Conservation (phyloP, 495 filamentous ascomycete species). For the Cryomyces minteri region DNA sequence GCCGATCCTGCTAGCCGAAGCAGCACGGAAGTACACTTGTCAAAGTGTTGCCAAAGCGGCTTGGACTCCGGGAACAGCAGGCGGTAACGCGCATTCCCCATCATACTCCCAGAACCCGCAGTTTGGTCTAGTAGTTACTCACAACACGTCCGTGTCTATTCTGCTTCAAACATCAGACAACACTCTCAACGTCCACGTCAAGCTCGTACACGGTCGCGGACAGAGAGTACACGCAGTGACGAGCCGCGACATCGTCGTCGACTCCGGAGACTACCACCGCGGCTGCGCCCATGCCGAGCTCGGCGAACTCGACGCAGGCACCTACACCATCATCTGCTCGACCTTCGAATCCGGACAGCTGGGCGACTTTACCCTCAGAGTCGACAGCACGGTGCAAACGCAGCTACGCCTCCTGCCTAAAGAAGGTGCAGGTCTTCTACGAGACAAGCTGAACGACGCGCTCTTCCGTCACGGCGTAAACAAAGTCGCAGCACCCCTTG, state of each 20-base stretch:
- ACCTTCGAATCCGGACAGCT: conserved; percentile 69
- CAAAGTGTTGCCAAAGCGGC: conserved; percentile 31
- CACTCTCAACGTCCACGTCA: conserved; percentile 60
- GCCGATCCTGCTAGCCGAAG: conserved; percentile 37
- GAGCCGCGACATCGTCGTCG: conserved; percentile 57
- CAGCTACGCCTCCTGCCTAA: conserved; percentile 33
- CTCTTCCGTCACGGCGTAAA: conserved; percentile 8
- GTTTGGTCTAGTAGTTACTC: conserved; percentile 43
- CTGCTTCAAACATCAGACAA: conserved; percentile 43
- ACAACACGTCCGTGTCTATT: conserved; percentile 40
- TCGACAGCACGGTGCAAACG: conserved; percentile 40
- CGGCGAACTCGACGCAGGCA: conserved; percentile 37
- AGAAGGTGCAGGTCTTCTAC: conserved; percentile 50
- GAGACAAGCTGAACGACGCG: conserved; percentile 8
- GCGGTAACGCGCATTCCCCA: conserved; percentile 61
- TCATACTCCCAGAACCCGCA: conserved; percentile 74
- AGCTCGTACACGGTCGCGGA: conserved; percentile 59
- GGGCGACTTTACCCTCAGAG: conserved; percentile 54
- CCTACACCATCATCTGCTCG: conserved; percentile 72
- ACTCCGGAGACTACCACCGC: conserved; percentile 69
- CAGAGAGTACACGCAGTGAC: conserved; percentile 47
- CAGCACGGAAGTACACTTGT: conserved; percentile 37
- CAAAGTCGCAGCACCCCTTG: conserved; percentile 14
- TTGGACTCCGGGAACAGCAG: conserved; percentile 67
- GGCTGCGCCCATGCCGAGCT: conserved; percentile 53